These are phyloP conservation scores for Calonectria crousiana DNA, from an alignment of 2,329 filamentous ascomycete species.

Conservation along the genomic window DNA sequence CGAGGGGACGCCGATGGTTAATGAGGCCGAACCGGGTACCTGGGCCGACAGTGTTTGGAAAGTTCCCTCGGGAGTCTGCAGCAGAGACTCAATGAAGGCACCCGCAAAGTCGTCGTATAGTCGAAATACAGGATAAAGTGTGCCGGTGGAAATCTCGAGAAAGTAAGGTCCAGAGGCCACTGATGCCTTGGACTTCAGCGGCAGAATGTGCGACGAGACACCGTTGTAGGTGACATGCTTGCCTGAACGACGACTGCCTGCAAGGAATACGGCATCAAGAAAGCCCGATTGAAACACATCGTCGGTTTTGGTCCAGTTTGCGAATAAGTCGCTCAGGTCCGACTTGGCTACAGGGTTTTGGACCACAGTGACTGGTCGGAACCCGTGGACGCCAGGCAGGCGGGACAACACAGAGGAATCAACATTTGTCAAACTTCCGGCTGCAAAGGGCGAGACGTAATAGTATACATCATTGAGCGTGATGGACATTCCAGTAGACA, in stretches of 20 bases:
- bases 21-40: background rate
- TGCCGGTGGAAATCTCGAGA: background rate
- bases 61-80: background rate
- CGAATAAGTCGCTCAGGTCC: background rate
- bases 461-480: constrained; percentile 5
- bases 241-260: background rate
- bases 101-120: constrained; percentile 7
- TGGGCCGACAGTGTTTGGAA: constrained; percentile 9
- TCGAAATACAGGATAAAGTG: background rate
- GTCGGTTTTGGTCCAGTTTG: constrained; percentile 7
- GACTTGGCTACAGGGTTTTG: background rate
- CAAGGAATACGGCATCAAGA: background rate
- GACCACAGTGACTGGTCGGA: constrained; percentile 1
- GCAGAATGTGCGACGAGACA: background rate
- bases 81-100: background rate
- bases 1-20: background rate
- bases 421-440: background rate
- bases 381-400: background rate
- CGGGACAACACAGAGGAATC: background rate
- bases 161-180: constrained; percentile 3
- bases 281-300: constrained; percentile 8
- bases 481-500: background rate
- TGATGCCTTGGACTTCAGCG: background rate
- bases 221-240: background rate
- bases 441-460: background rate